Conservation (phyloP, 805 yeast genomes). For the Candida pseudoglaebosa region DNA sequence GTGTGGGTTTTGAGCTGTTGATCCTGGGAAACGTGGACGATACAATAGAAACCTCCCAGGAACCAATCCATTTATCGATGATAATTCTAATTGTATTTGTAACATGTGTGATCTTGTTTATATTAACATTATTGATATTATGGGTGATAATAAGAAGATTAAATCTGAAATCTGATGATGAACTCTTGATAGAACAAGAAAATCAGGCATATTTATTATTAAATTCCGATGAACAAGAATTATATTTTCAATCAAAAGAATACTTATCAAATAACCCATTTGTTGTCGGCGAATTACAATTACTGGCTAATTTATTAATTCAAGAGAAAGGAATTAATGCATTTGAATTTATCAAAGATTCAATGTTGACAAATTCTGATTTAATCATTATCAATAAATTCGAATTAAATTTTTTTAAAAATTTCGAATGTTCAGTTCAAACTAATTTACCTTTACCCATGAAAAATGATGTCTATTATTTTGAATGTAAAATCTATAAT, state of each 20-base stretch:
- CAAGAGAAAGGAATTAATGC: slow-evolving; percentile 89
- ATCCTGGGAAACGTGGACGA: too few relatives aligned
- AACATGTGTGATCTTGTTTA: background rate
- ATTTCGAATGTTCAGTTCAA: slow-evolving; percentile 62
- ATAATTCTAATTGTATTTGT: background rate
- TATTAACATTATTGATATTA: slow-evolving; percentile 7
- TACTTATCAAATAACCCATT: slow-evolving; percentile 32
- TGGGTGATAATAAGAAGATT: slow-evolving; percentile 11
- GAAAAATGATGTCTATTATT: slow-evolving; percentile 81
- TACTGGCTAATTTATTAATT: slow-evolving; percentile 61
- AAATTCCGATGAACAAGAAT: slow-evolving; percentile 64
- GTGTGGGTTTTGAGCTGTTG: too few relatives aligned
- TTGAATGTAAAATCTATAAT: slow-evolving; percentile 81
- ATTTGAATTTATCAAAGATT: slow-evolving; percentile 74
- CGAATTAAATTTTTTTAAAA: slow-evolving; percentile 56
- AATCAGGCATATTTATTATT: slow-evolving; percentile 55
- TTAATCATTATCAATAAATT: slow-evolving; percentile 61
- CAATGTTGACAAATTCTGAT: slow-evolving; percentile 51
- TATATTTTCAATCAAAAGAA: slow-evolving; percentile 64
- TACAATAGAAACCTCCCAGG: background rate
- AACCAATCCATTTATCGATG: background rate
- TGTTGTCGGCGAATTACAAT: slow-evolving; percentile 39
- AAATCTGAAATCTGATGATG: slow-evolving; percentile 42
- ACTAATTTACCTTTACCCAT: slow-evolving; percentile 84
- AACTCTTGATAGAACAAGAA: slow-evolving; percentile 55